Percentiles rank a stretch among this genome's conserved stretches.
phyloP scores from a whole-genome alignment of 306 rosid species.

The Ziziphus jujuba region DNA sequence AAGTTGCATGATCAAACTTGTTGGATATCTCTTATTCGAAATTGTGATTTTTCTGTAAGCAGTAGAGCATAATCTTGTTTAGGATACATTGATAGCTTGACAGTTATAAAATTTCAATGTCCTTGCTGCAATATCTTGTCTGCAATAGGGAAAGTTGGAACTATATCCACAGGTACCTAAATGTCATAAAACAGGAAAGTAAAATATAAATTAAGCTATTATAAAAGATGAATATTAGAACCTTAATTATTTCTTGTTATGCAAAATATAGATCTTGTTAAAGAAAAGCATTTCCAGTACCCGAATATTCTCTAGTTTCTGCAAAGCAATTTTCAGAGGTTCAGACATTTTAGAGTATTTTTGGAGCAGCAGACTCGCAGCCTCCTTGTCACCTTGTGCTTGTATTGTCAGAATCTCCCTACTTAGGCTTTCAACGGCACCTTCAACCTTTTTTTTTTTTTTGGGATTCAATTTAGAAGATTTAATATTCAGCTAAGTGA shows the following conservation, averaged over 20 bases:
- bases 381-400: constrained; percentile 88
- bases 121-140: constrained; percentile 44
- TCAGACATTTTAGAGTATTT: constrained; percentile 54
- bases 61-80: too few relatives aligned
- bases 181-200: too few relatives aligned
- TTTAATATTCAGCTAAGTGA: background rate
- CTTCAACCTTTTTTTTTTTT: constrained; percentile 53
- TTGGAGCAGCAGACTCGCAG: constrained; percentile 72
- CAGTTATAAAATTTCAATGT: background rate
- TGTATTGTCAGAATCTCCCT: constrained; percentile 88
- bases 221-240: too few relatives aligned
- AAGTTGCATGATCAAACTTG: too few relatives aligned
- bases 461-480: background rate
- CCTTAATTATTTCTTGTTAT: too few relatives aligned
- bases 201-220: too few relatives aligned
- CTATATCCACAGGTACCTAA: constrained; percentile 90
- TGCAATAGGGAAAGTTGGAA: constrained; percentile 72
- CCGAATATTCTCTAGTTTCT: constrained; percentile 73
- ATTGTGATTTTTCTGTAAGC: too few relatives aligned
- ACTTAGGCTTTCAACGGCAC: constrained; percentile 81
- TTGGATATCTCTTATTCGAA: too few relatives aligned
- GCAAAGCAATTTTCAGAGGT: constrained; percentile 63
- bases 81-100: too few relatives aligned
- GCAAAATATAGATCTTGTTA: too few relatives aligned
- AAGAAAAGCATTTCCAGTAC: constrained; percentile 28